Evolutionary conservation across 805 yeast genomes (phyloP).

Genomic region (Wickerhamiella musiphila): DNA sequence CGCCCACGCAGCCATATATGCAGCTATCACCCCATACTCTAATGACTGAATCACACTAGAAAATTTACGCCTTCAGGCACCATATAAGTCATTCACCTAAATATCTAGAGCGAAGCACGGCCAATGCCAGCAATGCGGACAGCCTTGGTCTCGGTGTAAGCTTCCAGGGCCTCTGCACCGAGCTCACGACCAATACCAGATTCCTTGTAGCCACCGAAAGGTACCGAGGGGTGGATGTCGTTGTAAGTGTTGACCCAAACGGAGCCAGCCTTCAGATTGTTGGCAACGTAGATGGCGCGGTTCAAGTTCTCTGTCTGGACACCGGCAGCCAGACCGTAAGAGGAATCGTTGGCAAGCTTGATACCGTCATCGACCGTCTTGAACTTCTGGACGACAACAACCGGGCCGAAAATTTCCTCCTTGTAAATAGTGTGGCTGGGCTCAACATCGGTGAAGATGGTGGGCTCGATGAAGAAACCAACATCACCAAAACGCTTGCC

Average conservation of each 20-base stretch:
- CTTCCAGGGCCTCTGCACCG: conserved; percentile 53
- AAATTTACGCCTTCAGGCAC: too few species aligned
- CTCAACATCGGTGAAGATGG: conserved; percentile 67
- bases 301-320: conserved; percentile 53
- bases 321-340: conserved; percentile 74
- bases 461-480: conserved; percentile 39
- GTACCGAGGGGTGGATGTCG: conserved; percentile 46
- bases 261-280: conserved; percentile 45
- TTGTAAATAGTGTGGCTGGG: conserved; percentile 58
- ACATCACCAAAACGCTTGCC: conserved; percentile 60
- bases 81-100: too few species aligned
- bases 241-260: conserved; percentile 57
- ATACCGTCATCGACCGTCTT: conserved; percentile 68
- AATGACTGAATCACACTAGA: too few species aligned
- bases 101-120: background rate
- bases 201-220: conserved; percentile 68
- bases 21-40: too few species aligned
- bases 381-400: conserved; percentile 70
- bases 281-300: conserved; percentile 49
- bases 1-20: too few species aligned
- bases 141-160: conserved; percentile 62
- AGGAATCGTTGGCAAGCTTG: conserved; percentile 57
- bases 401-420: conserved; percentile 94
- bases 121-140: conserved; percentile 45
- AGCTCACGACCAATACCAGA: conserved; percentile 72